A percentile compares a stretch with the other conserved stretches of the same genome.
Evolutionary conservation across 2,329 filamentous ascomycete species (phyloP).

Genomic region (Colletotrichum sojae): DNA sequence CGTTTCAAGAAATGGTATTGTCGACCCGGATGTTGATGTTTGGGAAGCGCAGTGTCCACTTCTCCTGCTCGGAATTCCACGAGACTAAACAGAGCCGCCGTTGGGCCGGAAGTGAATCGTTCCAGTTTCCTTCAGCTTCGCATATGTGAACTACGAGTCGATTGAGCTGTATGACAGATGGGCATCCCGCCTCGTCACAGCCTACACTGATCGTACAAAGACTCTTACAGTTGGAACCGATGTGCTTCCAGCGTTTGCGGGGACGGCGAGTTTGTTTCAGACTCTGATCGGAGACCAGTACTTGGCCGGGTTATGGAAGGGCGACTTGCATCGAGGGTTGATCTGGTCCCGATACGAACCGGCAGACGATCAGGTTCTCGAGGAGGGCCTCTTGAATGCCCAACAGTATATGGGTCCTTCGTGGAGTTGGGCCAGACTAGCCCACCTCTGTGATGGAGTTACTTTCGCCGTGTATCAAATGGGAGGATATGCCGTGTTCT

Average conservation of each 20-base stretch:
- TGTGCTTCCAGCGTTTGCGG: conserved; percentile 1
- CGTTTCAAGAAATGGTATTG: neutral
- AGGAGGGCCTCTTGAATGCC: neutral
- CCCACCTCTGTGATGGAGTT: neutral
- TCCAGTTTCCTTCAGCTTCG: conserved; percentile 5
- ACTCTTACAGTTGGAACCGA: neutral
- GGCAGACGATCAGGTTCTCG: neutral
- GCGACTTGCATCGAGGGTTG: neutral
- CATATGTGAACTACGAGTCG: conserved; percentile 2
- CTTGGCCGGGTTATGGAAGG: neutral
- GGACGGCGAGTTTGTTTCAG: neutral
- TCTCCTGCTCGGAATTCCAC: neutral
- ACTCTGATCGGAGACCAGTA: neutral
- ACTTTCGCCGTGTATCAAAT: neutral
- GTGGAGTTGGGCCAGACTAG: neutral
- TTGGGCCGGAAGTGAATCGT: conserved; percentile 5
- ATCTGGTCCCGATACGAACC: neutral
- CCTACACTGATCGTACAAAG: neutral
- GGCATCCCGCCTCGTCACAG: neutral
- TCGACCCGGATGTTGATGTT: neutral
- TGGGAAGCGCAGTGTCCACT: neutral
- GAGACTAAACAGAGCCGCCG: neutral
- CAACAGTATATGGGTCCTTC: neutral
- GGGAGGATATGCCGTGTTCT: neutral
- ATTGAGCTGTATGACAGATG: conserved; percentile 5